Evolutionary conservation across 495 filamentous ascomycete species (phyloP).

Genomic region (Extremus antarcticus): DNA sequence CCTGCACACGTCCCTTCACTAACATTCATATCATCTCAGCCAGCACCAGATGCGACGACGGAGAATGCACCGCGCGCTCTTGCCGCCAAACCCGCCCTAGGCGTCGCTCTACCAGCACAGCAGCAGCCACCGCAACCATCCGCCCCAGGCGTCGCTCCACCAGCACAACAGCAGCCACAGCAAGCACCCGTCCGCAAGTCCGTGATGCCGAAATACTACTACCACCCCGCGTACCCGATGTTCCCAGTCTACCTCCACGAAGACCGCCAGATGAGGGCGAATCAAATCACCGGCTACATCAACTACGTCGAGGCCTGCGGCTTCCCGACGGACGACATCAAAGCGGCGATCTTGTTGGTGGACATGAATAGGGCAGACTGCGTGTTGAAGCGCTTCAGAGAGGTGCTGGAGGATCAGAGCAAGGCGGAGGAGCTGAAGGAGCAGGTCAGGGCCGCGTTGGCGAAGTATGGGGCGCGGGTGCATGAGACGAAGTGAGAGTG

Average conservation of each 20-base stretch:
- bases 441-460: neutral
- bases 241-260: neutral
- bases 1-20: too few species aligned
- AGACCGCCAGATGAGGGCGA: neutral
- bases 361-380: neutral
- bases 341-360: neutral
- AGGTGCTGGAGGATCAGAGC: neutral
- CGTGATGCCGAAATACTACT: neutral
- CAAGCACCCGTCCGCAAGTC: neutral
- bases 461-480: neutral
- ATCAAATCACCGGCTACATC: neutral
- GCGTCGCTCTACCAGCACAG: too few species aligned
- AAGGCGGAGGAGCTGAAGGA: neutral
- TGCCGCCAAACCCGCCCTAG: neutral
- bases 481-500: neutral
- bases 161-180: neutral
- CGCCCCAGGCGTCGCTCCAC: too few species aligned
- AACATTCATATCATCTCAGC: too few species aligned
- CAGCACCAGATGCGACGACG: too few species aligned
- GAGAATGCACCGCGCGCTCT: too few species aligned
- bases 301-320: neutral
- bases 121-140: too few species aligned
- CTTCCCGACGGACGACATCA: neutral
- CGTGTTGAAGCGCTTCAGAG: neutral
- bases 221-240: neutral